Evolutionary conservation across 768 basidiomycete genomes (phyloP), one percentile per base, ranked within the genome.

Genomic region (Hypsizygus marmoreus): DNA sequence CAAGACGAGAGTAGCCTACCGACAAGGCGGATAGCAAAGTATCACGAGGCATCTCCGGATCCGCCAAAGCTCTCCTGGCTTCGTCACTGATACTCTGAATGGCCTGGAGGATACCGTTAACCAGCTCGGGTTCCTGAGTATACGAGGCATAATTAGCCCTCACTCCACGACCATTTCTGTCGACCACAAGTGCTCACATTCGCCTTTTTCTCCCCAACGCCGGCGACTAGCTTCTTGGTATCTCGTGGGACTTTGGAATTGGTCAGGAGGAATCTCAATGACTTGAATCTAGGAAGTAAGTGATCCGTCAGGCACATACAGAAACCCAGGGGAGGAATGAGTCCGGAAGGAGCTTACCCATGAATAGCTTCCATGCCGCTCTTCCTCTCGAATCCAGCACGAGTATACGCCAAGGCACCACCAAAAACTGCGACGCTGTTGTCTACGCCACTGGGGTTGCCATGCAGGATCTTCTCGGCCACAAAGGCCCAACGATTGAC

Each of bases 391-490:
- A 87, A 91, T 48, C 88, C 84, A 55, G 90, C 73, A 45, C 89
- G 81, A 13, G 87, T 90, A 69, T 95, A 99, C 14, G 86, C 82
- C 54, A 98, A 73, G 20, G 93, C 97, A 37, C 95, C 95, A 14
- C 97, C 97, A 59, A 86, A 89, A 0, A 93, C 88, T 12, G 90
- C 79, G 26, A 97, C 91, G 14, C 94, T 89, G 65, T 99, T 98
- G 64, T 99, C 97, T 17, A 99, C 89, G 7, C 97, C 97, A 57
- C 92, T 95, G 2, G 97, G 97, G 59, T 89, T 98, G 0, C 97
- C 97, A 63, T 99, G 97, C 40, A 97, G 70, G 31, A 99, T 87
- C 67, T 98, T 98, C 71, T 99, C 97, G 9, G 87, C 79, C 40
- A 97, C 73, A 68, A 97, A 98, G 14, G 97, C 93, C 84, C 93